These are phyloP conservation scores for Diplogelasinospora grovesii DNA, from an alignment of 495 filamentous ascomycete species.

Conservation along the genomic window DNA sequence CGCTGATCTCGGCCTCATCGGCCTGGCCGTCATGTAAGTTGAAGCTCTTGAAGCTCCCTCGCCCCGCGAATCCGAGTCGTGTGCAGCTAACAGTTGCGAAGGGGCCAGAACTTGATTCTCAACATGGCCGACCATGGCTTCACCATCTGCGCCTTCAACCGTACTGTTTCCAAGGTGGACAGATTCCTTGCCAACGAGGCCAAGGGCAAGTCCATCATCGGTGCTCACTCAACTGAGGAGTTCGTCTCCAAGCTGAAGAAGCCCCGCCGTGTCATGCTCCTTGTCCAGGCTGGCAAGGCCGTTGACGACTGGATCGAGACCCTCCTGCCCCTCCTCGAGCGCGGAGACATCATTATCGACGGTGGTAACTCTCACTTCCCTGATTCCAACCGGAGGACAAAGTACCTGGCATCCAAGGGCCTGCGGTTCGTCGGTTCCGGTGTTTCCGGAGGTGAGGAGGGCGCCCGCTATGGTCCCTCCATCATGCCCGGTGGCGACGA, in stretches of 20 bases:
- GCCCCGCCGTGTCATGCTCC: conserved; percentile 91
- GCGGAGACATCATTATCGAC: conserved; percentile 98
- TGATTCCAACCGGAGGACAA: conserved; percentile 92
- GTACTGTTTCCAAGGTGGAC: conserved; percentile 96
- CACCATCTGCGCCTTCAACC: conserved; percentile 95
- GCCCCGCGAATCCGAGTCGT: background rate
- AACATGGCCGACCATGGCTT: conserved; percentile 96
- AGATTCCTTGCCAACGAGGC: conserved; percentile 89
- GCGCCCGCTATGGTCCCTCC: conserved; percentile 93
- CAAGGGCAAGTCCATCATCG: conserved; percentile 89
- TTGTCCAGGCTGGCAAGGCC: conserved; percentile 95
- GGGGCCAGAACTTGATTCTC: conserved; percentile 90
- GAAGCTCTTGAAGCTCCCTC: conserved; percentile 5
- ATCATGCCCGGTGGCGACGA: conserved; percentile 98
- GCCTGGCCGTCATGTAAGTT: conserved; percentile 92
- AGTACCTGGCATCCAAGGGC: conserved; percentile 76
- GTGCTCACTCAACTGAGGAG: conserved; percentile 89
- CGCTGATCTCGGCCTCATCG: conserved; percentile 97
- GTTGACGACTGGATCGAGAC: conserved; percentile 98
- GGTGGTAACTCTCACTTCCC: conserved; percentile 99
- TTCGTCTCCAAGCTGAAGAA: conserved; percentile 94
- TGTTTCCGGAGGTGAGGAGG: conserved; percentile 99
- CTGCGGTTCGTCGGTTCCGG: conserved; percentile 95
- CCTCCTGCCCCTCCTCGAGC: conserved; percentile 80
- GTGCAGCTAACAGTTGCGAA: conserved; percentile 15